A percentile compares a stretch with the other conserved stretches of the same genome.
Conservation (phyloP, 257 asterid genomes). For the Lavandula angustifolia region DNA sequence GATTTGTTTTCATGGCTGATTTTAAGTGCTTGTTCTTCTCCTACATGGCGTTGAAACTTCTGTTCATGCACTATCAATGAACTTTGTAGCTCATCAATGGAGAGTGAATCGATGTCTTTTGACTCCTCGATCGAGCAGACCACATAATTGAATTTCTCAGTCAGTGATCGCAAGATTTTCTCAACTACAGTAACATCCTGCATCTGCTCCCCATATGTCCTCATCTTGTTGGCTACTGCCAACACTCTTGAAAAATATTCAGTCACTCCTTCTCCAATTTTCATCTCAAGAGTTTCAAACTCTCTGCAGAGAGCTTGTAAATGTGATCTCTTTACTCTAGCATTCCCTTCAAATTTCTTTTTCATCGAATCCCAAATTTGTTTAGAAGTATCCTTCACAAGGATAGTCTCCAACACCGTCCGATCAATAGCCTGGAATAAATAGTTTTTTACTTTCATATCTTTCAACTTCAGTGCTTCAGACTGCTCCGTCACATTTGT, state of each 20-base stretch:
- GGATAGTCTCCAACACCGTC: too few species aligned
- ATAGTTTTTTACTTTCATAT: too few species aligned
- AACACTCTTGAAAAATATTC: not conserved
- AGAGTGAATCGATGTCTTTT: not conserved
- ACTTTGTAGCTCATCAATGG: not conserved
- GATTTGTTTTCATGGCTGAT: too few species aligned
- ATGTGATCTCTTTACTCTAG: not conserved
- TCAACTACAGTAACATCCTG: not conserved
- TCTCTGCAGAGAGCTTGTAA: not conserved
- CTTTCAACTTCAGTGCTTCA: too few species aligned
- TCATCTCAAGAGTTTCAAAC: not conserved
- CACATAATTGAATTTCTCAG: too few species aligned
- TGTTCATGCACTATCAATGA: not conserved
- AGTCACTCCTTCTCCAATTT: not conserved
- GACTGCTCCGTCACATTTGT: too few species aligned
- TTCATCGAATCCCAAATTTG: too few species aligned
- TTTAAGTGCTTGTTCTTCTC: too few species aligned
- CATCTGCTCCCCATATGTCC: not conserved
- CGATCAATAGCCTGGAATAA: too few species aligned
- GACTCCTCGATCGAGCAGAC: conserved; percentile 1
- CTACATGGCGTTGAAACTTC: too few species aligned
- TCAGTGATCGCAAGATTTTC: not conserved
- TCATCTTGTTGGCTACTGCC: not conserved
- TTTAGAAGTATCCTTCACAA: too few species aligned
- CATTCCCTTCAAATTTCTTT: not conserved